Percentiles rank a stretch among this genome's conserved stretches.
Evolutionary conservation across 2,329 filamentous ascomycete genomes (phyloP).

Genomic region (Penicillium sp.): DNA sequence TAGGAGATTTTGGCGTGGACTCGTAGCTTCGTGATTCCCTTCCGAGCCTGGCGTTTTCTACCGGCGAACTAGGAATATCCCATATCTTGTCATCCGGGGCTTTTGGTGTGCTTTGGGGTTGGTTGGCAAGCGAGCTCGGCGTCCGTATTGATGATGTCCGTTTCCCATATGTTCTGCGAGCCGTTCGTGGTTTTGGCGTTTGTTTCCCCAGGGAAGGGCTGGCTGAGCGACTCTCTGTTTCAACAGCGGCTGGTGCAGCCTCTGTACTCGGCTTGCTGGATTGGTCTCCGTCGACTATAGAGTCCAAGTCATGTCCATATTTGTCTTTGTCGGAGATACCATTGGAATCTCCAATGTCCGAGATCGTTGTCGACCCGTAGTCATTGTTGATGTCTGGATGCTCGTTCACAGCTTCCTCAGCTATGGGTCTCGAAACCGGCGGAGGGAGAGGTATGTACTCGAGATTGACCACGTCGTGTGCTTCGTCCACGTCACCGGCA

Average conservation of each 20-base stretch:
- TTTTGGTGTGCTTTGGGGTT: not conserved
- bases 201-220: conserved; percentile 1
- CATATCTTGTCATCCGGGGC: conserved; percentile 23
- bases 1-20: conserved; percentile 7
- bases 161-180: conserved; percentile 12
- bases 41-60: not conserved
- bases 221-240: not conserved
- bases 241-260: not conserved
- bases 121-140: not conserved
- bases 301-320: not conserved
- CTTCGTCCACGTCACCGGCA: conserved; percentile 7
- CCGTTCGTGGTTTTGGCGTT: conserved; percentile 13
- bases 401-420: conserved; percentile 1
- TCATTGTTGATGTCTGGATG: not conserved
- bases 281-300: not conserved
- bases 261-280: not conserved
- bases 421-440: not conserved
- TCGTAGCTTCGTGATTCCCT: conserved; percentile 4
- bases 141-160: conserved; percentile 10
- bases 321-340: not conserved
- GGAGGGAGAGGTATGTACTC: conserved; percentile 19
- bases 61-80: conserved; percentile 26
- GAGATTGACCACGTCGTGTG: conserved; percentile 12
- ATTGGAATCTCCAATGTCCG: not conserved
- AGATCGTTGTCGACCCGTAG: conserved; percentile 2